Conservation (phyloP, 768 basidiomycete species). For the Trametes elegans region DNA sequence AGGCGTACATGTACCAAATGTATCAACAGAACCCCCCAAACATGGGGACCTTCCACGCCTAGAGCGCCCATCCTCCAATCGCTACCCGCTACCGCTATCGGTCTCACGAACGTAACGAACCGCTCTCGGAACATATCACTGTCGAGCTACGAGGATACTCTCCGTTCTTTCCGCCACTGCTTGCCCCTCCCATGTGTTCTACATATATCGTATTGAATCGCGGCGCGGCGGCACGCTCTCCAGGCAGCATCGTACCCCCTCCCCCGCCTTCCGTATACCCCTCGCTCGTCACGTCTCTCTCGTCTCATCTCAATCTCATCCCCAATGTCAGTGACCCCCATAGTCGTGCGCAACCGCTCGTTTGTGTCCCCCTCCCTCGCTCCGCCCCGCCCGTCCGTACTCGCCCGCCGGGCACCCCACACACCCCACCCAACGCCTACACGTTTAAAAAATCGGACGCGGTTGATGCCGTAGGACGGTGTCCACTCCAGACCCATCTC, state of each 20-base stretch:
- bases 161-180: conserved; percentile 15
- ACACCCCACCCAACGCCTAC: no score
- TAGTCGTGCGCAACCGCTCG: conserved; percentile 21
- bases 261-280: conserved; percentile 19
- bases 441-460: conserved; percentile 22
- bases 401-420: no score
- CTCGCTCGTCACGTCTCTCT: conserved; percentile 2
- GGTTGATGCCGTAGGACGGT: conserved; percentile 19
- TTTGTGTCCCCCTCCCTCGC: conserved; percentile 8
- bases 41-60: conserved; percentile 67
- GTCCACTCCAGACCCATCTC: conserved; percentile 4
- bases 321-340: conserved; percentile 11
- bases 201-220: conserved; percentile 17
- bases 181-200: conserved; percentile 11
- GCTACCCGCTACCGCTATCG: conserved; percentile 21
- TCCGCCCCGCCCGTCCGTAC: not conserved
- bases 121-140: conserved; percentile 21
- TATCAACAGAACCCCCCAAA: conserved; percentile 75
- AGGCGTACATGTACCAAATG: conserved; percentile 81
- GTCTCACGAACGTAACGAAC: conserved; percentile 24
- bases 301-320: not conserved
- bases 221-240: conserved; percentile 6
- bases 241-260: not conserved
- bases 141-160: conserved; percentile 22
- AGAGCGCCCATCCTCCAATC: conserved; percentile 27